Conservation (phyloP, 164 flowering plant genomes). For the Vitis vinifera region ASM3070453v1 NC_081821.1:9088001-9088500, state of each 20-base stretch:
- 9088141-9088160: conserved; percentile 7
- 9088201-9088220: conserved; percentile 27
- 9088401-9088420: conserved; percentile 1
- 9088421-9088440: neutral
- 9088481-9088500: neutral
- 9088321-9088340: neutral
- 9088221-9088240: conserved; percentile 38
- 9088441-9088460: neutral
- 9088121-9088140: conserved; percentile 3
- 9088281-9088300: neutral
- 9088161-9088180: neutral
- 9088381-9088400: neutral
- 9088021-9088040: too few species aligned
- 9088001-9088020: conserved; percentile 2
- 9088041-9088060: conserved; percentile 10
- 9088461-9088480: neutral
- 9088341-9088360: neutral
- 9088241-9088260: conserved; percentile 27
- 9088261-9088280: conserved; percentile 3
- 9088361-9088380: neutral
- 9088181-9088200: neutral
- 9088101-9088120: conserved; percentile 1
- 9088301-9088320: neutral
- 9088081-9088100: conserved; percentile 10
- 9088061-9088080: too few species aligned